Evolutionary conservation across 345 rosid genomes (phyloP), one percentile per base, ranked within the genome.

Genomic region (Streptanthus diversifolius): DNA sequence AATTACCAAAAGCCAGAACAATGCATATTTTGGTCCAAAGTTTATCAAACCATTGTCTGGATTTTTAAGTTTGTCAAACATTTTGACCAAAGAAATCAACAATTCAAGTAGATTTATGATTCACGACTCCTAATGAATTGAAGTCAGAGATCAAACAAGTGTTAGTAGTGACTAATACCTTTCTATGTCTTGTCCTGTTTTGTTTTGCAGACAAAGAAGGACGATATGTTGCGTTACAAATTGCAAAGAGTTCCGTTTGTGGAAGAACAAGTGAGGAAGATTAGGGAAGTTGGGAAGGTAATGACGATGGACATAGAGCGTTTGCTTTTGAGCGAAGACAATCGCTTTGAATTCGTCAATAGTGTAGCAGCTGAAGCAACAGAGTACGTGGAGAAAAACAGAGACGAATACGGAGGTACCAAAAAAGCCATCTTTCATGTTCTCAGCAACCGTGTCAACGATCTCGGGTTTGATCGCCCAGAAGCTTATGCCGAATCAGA

Each of bases 341-440:
- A 89, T 48, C 77, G 87, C 18, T 93, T 80, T 30, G 89, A 85
- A 43, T 90, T 93, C 47, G 87, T 93, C 37, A 90, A 93, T 1
- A 89, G 87, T 33, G 82, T 93, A 1, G 97, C 93, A 7, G 95
- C 97, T 3, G 96, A 93, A 80, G 98, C 98, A 17, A 89, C 66
- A 4, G 88, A 85, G 78, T 86, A 86, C 19, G 86, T 90, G 2
- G 90, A 89, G 54, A 84, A 39, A 69, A 86, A 93, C 84, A 71
- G 86, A 69, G 92, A 90, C 0, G 91, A 82, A 15, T 93, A 89
- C 3, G 98, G 98, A 21, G 90, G 88, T 48, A 68, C 70, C 8
- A 93, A 90, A 73, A 93, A 93, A 48, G 96, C 96, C 37, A 83
- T 93, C 73, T 83, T 90, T 51, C 98, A 93, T 33, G 98, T 83